phyloP scores from a whole-genome alignment of 2,329 filamentous ascomycete species.

The Pestalotiopsis sp. region DNA sequence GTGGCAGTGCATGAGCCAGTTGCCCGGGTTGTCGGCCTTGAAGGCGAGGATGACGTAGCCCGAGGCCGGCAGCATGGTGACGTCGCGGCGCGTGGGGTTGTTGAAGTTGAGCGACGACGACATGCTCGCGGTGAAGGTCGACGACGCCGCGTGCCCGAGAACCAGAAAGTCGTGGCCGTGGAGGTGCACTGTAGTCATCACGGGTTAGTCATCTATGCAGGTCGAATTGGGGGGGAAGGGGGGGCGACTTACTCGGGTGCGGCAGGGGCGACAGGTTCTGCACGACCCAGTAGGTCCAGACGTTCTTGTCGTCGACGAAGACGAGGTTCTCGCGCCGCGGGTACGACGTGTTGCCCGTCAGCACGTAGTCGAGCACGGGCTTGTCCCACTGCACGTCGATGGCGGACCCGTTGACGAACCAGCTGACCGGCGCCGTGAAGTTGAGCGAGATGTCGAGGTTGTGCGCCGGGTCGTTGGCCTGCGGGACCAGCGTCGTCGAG shows the following conservation, averaged over 20 bases:
- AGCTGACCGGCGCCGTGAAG: conserved; percentile 10
- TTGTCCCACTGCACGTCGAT: conserved; percentile 29
- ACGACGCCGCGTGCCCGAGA: conserved; percentile 23
- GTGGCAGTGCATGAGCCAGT: conserved; percentile 47
- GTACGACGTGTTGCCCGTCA: conserved; percentile 18
- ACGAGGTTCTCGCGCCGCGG: conserved; percentile 17
- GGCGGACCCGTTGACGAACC: conserved; percentile 14
- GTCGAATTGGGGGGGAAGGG: too few relatives aligned
- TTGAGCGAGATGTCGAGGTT: conserved; percentile 8
- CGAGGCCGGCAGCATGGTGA: conserved; percentile 38
- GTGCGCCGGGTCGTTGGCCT: not conserved
- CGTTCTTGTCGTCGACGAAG: conserved; percentile 16
- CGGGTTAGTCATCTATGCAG: too few relatives aligned
- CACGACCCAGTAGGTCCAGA: conserved; percentile 25
- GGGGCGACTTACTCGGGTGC: conserved; percentile 19
- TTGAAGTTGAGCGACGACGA: conserved; percentile 28
- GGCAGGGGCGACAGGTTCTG: conserved; percentile 17
- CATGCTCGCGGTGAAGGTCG: conserved; percentile 19
- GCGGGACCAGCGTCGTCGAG: conserved; percentile 22
- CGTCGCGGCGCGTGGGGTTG: conserved; percentile 47
- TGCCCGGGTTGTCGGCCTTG: conserved; percentile 47
- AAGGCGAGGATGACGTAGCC: conserved; percentile 49
- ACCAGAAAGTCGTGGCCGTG: conserved; percentile 33
- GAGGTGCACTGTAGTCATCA: conserved; percentile 18
- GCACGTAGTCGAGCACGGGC: conserved; percentile 27